Evolutionary conservation across 768 basidiomycete species (phyloP).

Genomic region (Psilocybe tampanensis): DNA sequence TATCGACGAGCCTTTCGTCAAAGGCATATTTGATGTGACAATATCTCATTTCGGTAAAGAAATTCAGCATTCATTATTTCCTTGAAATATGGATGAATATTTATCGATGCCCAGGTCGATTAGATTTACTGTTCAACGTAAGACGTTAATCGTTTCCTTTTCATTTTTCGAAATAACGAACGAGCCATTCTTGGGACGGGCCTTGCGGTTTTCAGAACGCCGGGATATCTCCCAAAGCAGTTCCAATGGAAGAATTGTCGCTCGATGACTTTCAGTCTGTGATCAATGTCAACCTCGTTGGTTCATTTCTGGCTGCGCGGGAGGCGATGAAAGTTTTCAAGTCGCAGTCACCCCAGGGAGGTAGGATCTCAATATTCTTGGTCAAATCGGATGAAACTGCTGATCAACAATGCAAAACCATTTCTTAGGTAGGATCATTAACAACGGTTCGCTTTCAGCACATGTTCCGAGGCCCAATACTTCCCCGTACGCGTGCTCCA

Average conservation of each 20-base stretch:
- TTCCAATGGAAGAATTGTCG: slow-evolving; percentile 61
- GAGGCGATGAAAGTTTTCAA: slow-evolving; percentile 80
- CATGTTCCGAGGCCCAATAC: slow-evolving; percentile 68
- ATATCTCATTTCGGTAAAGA: slow-evolving; percentile 56
- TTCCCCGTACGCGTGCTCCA: slow-evolving; percentile 72
- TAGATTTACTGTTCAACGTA: slow-evolving; percentile 85
- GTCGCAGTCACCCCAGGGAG: slow-evolving; percentile 69
- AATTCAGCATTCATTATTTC: slow-evolving; percentile 1
- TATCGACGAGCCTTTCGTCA: slow-evolving; percentile 63
- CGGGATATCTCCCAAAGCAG: slow-evolving; percentile 52
- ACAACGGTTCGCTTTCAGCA: slow-evolving; percentile 82
- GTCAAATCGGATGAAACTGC: not conserved
- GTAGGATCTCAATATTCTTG: slow-evolving; percentile 33
- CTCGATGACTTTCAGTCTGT: slow-evolving; percentile 65
- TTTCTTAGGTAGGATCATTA: slow-evolving; percentile 70
- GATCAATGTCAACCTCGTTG: slow-evolving; percentile 72
- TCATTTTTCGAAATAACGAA: not conserved
- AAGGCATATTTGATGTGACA: slow-evolving; percentile 55
- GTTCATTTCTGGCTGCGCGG: slow-evolving; percentile 74
- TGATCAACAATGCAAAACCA: not conserved
- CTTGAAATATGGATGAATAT: not conserved
- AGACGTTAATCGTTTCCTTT: slow-evolving; percentile 19
- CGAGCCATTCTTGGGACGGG: not conserved
- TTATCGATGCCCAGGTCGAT: slow-evolving; percentile 42
- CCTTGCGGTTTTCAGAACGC: slow-evolving; percentile 59